These are phyloP conservation scores for Mortierella sp. DNA, from an alignment of 371 early-diverging fungal genomes.

Conservation along the genomic window DNA sequence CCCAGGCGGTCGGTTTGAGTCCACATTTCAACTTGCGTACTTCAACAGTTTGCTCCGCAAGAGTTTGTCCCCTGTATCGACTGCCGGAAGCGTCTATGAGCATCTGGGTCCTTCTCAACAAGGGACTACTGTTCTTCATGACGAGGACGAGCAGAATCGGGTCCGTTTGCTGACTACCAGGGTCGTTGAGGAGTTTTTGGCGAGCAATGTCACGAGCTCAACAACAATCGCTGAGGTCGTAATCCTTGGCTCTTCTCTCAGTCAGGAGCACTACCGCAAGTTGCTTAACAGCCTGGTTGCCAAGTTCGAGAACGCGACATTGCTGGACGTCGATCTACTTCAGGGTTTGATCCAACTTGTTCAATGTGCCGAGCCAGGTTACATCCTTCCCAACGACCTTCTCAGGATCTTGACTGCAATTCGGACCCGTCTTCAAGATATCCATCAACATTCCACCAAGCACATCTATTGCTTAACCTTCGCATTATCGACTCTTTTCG, in stretches of 20 bases:
- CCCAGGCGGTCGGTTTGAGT: not conserved
- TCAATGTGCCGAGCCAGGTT: not conserved
- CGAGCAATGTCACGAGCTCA: not conserved
- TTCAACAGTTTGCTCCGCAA: conserved; percentile 1
- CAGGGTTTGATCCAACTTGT: not conserved
- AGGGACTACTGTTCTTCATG: not conserved
- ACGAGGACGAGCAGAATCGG: not conserved
- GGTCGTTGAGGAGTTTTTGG: not conserved
- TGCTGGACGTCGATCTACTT: conserved; percentile 10
- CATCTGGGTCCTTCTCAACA: not conserved
- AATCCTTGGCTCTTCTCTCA: too few relatives aligned
- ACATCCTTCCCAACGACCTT: conserved; percentile 5
- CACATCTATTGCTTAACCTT: not conserved
- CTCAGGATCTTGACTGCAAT: not conserved
- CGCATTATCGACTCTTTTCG: conserved; percentile 4
- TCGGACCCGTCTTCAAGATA: not conserved
- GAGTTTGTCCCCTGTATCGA: not conserved
- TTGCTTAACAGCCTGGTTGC: too few relatives aligned
- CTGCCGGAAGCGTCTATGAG: not conserved
- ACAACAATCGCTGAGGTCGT: not conserved
- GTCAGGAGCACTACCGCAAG: too few relatives aligned
- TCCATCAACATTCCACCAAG: not conserved
- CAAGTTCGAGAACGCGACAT: too few relatives aligned
- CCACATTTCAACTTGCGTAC: not conserved
- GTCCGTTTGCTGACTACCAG: not conserved